Base-by-base conservation (phyloP, 2,329 filamentous ascomycete species). In the Whalleya microplaca region DNA sequence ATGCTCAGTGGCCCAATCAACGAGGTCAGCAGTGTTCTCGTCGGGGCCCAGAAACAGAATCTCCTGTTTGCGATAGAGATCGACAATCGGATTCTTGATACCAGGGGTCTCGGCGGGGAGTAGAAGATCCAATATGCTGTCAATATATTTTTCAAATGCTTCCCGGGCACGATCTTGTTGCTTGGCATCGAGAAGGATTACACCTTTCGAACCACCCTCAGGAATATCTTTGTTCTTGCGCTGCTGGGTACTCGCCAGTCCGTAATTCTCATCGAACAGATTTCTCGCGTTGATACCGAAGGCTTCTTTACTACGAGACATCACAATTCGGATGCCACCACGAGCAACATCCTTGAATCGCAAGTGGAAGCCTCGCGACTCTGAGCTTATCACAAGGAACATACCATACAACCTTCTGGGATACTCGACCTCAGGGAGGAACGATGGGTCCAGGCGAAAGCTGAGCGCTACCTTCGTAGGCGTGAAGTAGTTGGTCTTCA, bases 151-250 rank as follows among this genome's bases (percentile, higher is more conserved):
- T 80, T 99, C 94, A 68, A 99, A 99, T 1, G 95, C 94, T 61
- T 96, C 92, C 46, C 84, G 85, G 18, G 89, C 89, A 78, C 94
- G 96, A 75, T 97, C 92, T 76, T 99, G 95, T 76, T 97, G 92
- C 72, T 93, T 89, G 61, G 91, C 86, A 74, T 99, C 94, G 41
- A 99, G 86, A 45, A 99, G 84, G 58, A 99, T 94, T 55, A 99
- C 95, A 78, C 95, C 95, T 80, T 99, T 99, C 69, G 94, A 96
- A 53, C 95, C 95, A 63, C 95, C 95, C 78, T 99, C 95, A 2
- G 95, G 95, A 50, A 99, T 99, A 70, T 99, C 95, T 81, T 99
- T 99, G 84, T 99, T 99, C 85, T 99, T 99, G 71, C 95, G 91
- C 78, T 99, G 95, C 77, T 99, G 95, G 0, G 95, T 99, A 76